Conservation (phyloP, 192 early-diverging fungal species). For the Rhizophagus clarus region DNA sequence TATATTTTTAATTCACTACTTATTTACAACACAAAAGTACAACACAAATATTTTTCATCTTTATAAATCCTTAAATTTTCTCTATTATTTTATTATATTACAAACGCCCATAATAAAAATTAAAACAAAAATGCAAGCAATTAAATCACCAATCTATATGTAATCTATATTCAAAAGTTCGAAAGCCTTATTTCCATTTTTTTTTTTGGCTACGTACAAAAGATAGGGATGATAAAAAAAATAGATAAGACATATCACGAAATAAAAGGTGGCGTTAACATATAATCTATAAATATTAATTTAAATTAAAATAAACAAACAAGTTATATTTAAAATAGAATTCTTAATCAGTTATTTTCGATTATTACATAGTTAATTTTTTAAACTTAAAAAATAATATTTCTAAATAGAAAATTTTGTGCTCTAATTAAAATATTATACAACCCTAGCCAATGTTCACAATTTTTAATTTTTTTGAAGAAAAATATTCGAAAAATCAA, state of each 20-base stretch:
- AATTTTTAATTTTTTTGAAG: background rate
- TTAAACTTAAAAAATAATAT: background rate
- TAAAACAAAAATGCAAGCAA: background rate
- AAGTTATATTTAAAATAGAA: background rate
- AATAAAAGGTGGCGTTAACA: background rate
- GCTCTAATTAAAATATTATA: background rate
- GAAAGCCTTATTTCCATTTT: background rate
- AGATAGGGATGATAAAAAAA: background rate
- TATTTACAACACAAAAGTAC: no score
- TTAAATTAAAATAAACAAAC: background rate
- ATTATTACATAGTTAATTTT: background rate
- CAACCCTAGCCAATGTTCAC: background rate
- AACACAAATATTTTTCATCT: no score
- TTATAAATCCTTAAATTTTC: background rate
- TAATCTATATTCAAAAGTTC: background rate
- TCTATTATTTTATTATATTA: conserved; percentile 17
- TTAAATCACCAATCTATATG: background rate
- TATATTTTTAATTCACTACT: no score
- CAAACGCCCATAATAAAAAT: background rate
- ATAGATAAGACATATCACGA: background rate
- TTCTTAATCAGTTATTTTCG: background rate
- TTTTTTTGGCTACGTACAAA: background rate
- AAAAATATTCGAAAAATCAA: background rate
- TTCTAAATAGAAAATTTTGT: background rate
- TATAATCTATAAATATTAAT: background rate